Conservation (phyloP, 1,284 basidiomycete species). For the Trametes versicolor region DNA sequence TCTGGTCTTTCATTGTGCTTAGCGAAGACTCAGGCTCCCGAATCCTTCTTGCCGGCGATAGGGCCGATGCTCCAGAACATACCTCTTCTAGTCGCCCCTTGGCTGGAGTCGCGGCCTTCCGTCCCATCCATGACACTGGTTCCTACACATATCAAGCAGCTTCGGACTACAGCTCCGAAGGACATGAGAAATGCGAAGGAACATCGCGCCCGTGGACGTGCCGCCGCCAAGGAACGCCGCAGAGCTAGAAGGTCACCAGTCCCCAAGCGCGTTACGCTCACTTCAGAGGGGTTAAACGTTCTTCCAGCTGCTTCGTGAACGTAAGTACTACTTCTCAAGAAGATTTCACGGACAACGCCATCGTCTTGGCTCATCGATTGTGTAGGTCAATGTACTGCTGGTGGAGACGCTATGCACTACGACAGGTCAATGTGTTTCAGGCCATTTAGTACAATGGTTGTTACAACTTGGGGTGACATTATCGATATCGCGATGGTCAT, state of each 20-base stretch:
- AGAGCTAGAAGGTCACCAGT: not conserved
- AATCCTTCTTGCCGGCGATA: conserved; percentile 52
- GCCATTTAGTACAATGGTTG: not conserved
- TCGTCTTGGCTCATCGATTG: not conserved
- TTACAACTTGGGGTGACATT: not conserved
- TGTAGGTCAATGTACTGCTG: not conserved
- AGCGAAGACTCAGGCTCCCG: conserved; percentile 44
- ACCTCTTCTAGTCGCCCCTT: conserved; percentile 67
- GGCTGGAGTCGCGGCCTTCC: conserved; percentile 55
- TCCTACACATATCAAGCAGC: conserved; percentile 86
- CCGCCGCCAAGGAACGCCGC: conserved; percentile 53
- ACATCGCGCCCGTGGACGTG: conserved; percentile 63
- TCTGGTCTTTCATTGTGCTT: not conserved
- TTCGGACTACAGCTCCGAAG: conserved; percentile 83
- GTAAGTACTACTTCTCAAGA: not conserved
- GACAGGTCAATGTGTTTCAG: conserved; percentile 1
- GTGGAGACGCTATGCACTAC: not conserved
- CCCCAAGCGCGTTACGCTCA: conserved; percentile 22
- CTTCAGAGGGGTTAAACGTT: not conserved
- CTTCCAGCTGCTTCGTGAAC: not conserved
- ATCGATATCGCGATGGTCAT: conserved; percentile 2
- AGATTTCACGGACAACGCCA: not conserved
- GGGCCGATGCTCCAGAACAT: conserved; percentile 55
- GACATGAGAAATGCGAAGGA: conserved; percentile 82
- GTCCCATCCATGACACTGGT: conserved; percentile 49